Base-by-base conservation (phyloP, 1,284 basidiomycete genomes). In the Rhodotorula sp. region DNA sequence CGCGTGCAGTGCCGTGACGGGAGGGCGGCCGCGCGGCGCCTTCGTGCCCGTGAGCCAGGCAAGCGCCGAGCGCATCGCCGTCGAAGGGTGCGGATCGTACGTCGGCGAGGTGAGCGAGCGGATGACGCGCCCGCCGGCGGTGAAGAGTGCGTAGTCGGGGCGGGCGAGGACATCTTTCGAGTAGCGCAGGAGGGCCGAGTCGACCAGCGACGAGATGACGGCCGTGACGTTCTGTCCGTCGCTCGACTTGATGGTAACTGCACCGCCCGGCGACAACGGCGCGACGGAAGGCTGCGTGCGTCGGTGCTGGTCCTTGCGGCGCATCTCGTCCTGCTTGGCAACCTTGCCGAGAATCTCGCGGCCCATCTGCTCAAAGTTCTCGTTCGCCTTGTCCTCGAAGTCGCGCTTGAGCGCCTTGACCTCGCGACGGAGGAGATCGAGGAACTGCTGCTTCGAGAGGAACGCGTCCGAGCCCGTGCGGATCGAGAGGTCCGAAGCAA, bases 91-190 rank as follows among this genome's bases (percentile, higher is more conserved):
- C 61, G 93, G 82, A 76, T 91, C 88, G 66, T 89, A 87, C 7
- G 92, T 92, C 27, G 86, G 84, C 54, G 89, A 90, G 0, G 95
- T 97, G 64, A 93, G 86, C 0, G 86, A 85, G 0, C 93, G 93
- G 57, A 97, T 88, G 72, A 94, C 84, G 0, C 87, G 84, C 1
- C 87, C 95, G 15, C 95, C 95, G 4, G 87, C 87, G 12, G 92
- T 90, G 81, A 90, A 89, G 9, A 94, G 83, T 0, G 96, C 95
- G 79, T 88, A 96, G 82, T 99, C 96, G 0, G 90, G 84, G 55
- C 87, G 87, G 0, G 87, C 91, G 55, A 97, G 82, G n/a, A 83
- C 86, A 80, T 97, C 94, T 79, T 91, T 89, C 22, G 87, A 89
- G 76, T 86, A 87, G 50, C 84, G 84, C 50, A 87, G 84, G 3